These are phyloP conservation scores for Magnolia changhungtana DNA, from an alignment of 164 flowering plant species.

Conservation along the genomic window DNA sequence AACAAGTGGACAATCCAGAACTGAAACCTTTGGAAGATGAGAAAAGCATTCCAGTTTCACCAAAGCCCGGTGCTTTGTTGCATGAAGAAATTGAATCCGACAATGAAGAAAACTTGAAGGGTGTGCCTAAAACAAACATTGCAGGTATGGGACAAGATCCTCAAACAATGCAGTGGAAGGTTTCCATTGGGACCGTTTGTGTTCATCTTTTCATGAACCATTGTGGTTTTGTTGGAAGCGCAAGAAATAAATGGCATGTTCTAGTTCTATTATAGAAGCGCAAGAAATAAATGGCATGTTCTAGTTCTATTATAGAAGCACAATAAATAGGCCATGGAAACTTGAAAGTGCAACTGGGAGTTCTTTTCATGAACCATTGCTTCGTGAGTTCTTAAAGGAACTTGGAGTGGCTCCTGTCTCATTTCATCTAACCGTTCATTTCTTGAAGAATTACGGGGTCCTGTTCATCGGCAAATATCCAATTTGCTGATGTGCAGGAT, in stretches of 20 bases:
- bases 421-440: too few relatives aligned
- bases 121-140: background rate
- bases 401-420: background rate
- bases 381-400: background rate
- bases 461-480: background rate
- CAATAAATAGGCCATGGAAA: background rate
- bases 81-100: conserved; percentile 2
- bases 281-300: background rate
- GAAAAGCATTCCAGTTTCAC: background rate
- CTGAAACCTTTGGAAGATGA: background rate
- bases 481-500: background rate
- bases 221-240: background rate
- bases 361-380: too few relatives aligned
- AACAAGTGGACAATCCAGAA: background rate
- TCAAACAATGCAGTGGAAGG: conserved; percentile 13
- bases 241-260: too few relatives aligned
- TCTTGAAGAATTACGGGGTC: background rate
- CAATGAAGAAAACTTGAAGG: background rate
- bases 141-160: conserved; percentile 8
- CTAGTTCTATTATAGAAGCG: background rate
- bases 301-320: background rate
- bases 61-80: conserved; percentile 5
- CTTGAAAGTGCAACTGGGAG: background rate
- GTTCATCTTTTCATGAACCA: background rate
- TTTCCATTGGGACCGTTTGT: background rate